Percentiles rank a stretch among this genome's conserved stretches.
phyloP scores from a whole-genome alignment of 768 basidiomycete species.

The Pleurotus citrinopileatus region DNA sequence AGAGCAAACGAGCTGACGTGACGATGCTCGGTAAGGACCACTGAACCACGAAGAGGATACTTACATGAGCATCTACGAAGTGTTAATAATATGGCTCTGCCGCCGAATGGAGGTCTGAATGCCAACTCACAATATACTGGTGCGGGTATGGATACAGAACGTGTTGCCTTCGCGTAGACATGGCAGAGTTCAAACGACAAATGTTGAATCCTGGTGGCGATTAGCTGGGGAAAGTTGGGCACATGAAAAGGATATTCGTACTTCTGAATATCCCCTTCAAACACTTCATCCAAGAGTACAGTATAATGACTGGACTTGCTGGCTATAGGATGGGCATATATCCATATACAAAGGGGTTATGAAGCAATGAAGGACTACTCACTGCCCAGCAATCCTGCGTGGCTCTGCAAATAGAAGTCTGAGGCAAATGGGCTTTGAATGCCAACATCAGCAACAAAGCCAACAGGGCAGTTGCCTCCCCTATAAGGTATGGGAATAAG shows the following conservation, averaged over 20 bases:
- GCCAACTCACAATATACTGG: constrained; percentile 82
- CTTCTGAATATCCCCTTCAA: constrained; percentile 57
- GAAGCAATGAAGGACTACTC: constrained; percentile 16
- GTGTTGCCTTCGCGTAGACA: constrained; percentile 77
- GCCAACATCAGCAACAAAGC: constrained; percentile 72
- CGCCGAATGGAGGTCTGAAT: too few species aligned
- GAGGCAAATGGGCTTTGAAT: constrained; percentile 71
- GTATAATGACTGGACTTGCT: constrained; percentile 15
- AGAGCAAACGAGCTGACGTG: constrained; percentile 21
- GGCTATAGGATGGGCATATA: constrained; percentile 8
- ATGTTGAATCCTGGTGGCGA: constrained; percentile 48
- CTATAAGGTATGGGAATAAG: constrained; percentile 31
- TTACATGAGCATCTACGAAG: constrained; percentile 23
- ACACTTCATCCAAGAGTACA: constrained; percentile 12
- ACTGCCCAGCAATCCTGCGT: constrained; percentile 75
- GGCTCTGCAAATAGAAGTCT: constrained; percentile 78
- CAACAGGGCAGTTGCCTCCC: constrained; percentile 73
- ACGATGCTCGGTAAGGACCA: background rate
- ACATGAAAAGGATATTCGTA: constrained; percentile 29
- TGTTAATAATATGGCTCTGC: background rate
- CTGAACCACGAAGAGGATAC: background rate
- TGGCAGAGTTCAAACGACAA: constrained; percentile 75
- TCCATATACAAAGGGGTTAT: background rate
- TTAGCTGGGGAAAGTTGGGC: background rate
- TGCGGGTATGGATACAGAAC: constrained; percentile 83